Percentiles rank a stretch among this genome's conserved stretches.
phyloP scores from a whole-genome alignment of 176 grass and related monocot species.

The Tuctoria greenei region DNA sequence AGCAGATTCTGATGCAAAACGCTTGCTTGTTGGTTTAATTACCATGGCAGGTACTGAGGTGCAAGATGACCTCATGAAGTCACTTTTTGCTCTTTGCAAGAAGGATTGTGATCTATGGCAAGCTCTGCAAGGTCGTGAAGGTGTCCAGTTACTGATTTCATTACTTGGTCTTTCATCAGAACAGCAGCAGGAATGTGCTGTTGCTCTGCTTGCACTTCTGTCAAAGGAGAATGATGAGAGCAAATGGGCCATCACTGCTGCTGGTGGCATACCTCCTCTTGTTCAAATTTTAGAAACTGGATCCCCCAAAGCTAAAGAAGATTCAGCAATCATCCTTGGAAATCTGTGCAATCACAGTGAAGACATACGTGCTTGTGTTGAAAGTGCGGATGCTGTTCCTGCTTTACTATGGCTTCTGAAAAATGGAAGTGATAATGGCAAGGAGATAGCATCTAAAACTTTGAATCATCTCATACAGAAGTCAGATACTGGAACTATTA shows the following conservation, averaged over 20 bases:
- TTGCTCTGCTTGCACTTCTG: slow-evolving; percentile 84
- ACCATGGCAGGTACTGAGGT: slow-evolving; percentile 90
- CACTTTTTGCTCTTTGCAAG: slow-evolving; percentile 86
- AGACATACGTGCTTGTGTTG: slow-evolving; percentile 98
- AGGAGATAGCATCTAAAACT: slow-evolving; percentile 99
- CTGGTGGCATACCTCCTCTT: slow-evolving; percentile 99
- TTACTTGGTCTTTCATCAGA: slow-evolving; percentile 98
- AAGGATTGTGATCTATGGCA: slow-evolving; percentile 93
- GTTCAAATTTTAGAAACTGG: slow-evolving; percentile 99
- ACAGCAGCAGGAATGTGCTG: slow-evolving; percentile 99
- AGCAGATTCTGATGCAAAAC: slow-evolving; percentile 89
- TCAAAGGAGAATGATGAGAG: slow-evolving; percentile 99
- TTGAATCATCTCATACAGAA: slow-evolving; percentile 98
- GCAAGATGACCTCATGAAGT: slow-evolving; percentile 89
- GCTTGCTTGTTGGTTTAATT: slow-evolving; percentile 88
- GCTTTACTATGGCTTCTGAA: slow-evolving; percentile 99
- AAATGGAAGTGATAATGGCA: slow-evolving; percentile 99
- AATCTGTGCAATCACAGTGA: slow-evolving; percentile 99
- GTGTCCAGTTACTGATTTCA: slow-evolving; percentile 96
- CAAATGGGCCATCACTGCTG: slow-evolving; percentile 99
- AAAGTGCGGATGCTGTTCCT: slow-evolving; percentile 98
- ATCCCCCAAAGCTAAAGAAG: slow-evolving; percentile 99
- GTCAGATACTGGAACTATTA: slow-evolving; percentile 97
- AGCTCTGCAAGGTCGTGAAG: slow-evolving; percentile 97
- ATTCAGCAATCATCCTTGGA: slow-evolving; percentile 97